Percentiles rank a stretch among this genome's conserved stretches.
phyloP scores from a whole-genome alignment of 345 rosid species.

The Eucalyptus marginata region DNA sequence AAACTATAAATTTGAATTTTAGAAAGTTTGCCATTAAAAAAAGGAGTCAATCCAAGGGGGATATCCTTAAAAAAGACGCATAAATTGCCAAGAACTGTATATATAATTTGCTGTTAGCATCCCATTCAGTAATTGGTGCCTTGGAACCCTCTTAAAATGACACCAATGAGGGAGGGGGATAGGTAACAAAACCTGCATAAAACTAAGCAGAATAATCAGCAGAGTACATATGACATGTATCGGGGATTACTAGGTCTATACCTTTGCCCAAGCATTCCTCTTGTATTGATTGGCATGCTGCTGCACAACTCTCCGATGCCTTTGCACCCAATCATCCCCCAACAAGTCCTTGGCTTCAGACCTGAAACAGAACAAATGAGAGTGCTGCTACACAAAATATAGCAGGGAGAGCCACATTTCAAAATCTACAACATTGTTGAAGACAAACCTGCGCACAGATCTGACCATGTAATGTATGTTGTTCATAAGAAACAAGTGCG shows the following conservation, averaged over 20 bases:
- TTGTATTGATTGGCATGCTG: conserved; percentile 98
- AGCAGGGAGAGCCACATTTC: background rate
- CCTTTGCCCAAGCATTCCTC: conserved; percentile 94
- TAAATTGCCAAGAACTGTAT: background rate
- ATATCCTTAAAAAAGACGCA: background rate
- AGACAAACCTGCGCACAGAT: conserved; percentile 89
- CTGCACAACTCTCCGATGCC: conserved; percentile 92
- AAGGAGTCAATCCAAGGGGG: background rate
- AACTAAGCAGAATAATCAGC: background rate
- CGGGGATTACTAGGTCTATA: background rate
- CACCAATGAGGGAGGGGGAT: background rate
- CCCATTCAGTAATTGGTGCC: background rate
- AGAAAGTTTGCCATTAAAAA: background rate
- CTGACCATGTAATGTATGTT: conserved; percentile 98
- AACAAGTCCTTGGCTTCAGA: conserved; percentile 98
- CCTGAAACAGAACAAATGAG: conserved; percentile 18
- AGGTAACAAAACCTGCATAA: background rate
- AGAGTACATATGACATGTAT: background rate
- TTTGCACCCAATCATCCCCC: conserved; percentile 99
- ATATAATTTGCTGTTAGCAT: background rate
- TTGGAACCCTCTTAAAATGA: background rate
- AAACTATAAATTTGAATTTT: background rate
- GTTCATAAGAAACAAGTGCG: conserved; percentile 92
- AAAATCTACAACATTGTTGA: background rate
- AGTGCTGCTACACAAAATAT: background rate